Conservation (phyloP, 495 filamentous ascomycete species). For the Cudoniella acicularis region DNA sequence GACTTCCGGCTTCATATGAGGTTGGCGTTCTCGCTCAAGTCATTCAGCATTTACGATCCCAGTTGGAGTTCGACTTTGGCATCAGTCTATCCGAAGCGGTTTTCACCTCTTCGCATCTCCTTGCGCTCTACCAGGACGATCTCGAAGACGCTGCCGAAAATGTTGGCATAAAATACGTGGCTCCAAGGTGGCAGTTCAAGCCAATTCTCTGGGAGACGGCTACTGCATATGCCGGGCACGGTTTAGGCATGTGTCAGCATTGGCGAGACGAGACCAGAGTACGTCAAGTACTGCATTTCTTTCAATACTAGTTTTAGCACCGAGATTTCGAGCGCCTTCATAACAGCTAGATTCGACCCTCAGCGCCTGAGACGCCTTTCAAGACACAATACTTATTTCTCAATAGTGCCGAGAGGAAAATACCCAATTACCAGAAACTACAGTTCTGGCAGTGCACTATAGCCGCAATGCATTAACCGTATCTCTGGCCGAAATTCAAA, state of each 20-base stretch:
- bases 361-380: too few species aligned
- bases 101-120: constrained; percentile 6
- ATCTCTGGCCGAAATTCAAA: constrained; percentile 1
- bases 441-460: constrained; percentile 6
- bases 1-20: constrained; percentile 7
- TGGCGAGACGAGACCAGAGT: constrained; percentile 1
- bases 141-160: background rate
- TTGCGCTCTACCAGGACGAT: constrained; percentile 7
- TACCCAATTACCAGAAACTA: background rate
- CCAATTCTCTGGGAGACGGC: constrained; percentile 10
- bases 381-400: too few species aligned
- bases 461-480: background rate
- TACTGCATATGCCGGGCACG: constrained; percentile 8
- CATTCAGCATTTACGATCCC: constrained; percentile 2
- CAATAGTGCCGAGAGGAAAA: background rate
- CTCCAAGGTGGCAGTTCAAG: background rate
- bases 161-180: constrained; percentile 2
- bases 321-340: too few species aligned
- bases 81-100: constrained; percentile 5
- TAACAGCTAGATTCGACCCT: too few species aligned
- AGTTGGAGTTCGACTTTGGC: constrained; percentile 7
- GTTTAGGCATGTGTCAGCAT: constrained; percentile 9
- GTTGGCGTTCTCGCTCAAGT: constrained; percentile 5
- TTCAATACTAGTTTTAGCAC: too few species aligned
- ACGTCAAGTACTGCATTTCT: too few species aligned